These are phyloP conservation scores for Vitis labrusca DNA, from an alignment of 164 flowering plant genomes.

Conservation along the genomic window DNA sequence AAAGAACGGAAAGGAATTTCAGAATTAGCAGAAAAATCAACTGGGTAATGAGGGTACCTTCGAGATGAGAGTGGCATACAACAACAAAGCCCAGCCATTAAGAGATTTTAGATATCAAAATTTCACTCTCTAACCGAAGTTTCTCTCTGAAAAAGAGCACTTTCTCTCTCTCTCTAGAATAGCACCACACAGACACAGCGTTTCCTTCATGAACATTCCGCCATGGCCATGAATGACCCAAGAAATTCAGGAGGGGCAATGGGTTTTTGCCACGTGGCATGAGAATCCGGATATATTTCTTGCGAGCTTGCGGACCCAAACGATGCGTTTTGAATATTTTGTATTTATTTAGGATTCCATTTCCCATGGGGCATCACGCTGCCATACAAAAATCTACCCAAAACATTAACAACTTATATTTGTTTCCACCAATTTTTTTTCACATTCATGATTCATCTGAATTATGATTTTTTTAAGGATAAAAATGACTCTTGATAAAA, in stretches of 20 bases:
- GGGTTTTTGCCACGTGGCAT: slow-evolving; percentile 52
- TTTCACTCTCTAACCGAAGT: not conserved
- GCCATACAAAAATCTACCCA: no score
- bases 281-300: slow-evolving; percentile 11
- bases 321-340: no score
- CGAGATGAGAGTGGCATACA: slow-evolving; percentile 30
- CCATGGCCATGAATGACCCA: slow-evolving; percentile 13
- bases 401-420: no score
- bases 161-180: slow-evolving; percentile 16
- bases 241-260: slow-evolving; percentile 38
- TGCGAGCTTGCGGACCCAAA: not conserved
- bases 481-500: no score
- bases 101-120: no score
- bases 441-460: no score
- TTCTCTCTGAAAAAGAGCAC: not conserved
- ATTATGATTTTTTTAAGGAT: no score
- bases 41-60: slow-evolving; percentile 20
- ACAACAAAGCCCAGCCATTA: slow-evolving; percentile 37
- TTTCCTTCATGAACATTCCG: not conserved
- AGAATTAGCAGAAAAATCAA: not conserved
- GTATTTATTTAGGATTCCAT: no score
- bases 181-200: not conserved
- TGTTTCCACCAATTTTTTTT: no score
- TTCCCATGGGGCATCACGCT: no score
- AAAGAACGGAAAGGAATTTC: not conserved